These are phyloP conservation scores for Teunomyces barrocoloradensis DNA, from an alignment of 805 yeast genomes.

Conservation along the genomic window DNA sequence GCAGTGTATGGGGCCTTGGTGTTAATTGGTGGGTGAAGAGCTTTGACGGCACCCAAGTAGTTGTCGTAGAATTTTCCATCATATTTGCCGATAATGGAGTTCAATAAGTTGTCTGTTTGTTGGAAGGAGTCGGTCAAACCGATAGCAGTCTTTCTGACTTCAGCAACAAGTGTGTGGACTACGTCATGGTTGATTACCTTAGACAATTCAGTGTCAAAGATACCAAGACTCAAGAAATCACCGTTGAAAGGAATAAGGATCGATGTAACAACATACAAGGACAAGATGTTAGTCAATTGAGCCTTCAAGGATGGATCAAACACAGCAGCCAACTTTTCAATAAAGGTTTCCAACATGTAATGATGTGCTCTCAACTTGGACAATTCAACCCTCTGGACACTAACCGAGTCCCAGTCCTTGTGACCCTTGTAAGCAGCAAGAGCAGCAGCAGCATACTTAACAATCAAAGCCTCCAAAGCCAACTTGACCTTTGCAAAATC, in stretches of 20 bases:
- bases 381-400: conserved; percentile 36
- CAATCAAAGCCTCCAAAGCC: conserved; percentile 36
- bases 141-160: conserved; percentile 39
- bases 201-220: conserved; percentile 30
- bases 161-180: conserved; percentile 32
- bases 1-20: conserved; percentile 42
- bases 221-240: conserved; percentile 36
- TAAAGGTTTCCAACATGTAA: conserved; percentile 31
- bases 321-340: conserved; percentile 15
- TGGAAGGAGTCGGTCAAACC: conserved; percentile 45
- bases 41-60: conserved; percentile 37
- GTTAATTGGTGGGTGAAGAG: conserved; percentile 29
- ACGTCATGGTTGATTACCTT: conserved; percentile 22
- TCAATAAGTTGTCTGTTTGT: conserved; percentile 41
- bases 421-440: conserved; percentile 24
- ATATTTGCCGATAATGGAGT: conserved; percentile 42
- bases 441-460: conserved; percentile 31
- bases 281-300: conserved; percentile 28
- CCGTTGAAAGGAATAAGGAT: conserved; percentile 35
- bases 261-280: conserved; percentile 31
- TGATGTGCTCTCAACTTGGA: conserved; percentile 45
- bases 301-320: conserved; percentile 23
- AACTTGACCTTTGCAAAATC: conserved; percentile 14
- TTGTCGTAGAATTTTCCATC: conserved; percentile 45
- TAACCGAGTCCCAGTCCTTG: conserved; percentile 33